Conservation (phyloP, 352 stramenopile species). For the Pythium dissimile region DNA sequence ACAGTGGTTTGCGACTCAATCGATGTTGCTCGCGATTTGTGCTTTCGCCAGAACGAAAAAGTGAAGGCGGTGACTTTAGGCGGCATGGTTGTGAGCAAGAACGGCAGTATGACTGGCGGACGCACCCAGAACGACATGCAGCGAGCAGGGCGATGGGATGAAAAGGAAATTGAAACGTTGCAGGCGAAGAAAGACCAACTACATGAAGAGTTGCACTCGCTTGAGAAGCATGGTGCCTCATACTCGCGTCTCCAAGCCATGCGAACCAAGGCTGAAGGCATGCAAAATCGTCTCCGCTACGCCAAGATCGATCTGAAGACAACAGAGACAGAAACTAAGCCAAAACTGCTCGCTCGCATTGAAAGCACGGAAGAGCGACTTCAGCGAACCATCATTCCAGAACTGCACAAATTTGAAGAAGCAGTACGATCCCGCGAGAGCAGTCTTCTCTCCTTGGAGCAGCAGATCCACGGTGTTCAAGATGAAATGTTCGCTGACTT, state of each 20-base stretch:
- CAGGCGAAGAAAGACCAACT: conserved; percentile 85
- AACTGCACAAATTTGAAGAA: conserved; percentile 60
- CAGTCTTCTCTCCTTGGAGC: conserved; percentile 43
- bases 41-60: conserved; percentile 79
- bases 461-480: conserved; percentile 69
- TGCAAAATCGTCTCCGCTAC: conserved; percentile 70
- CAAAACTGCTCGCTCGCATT: conserved; percentile 61
- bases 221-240: conserved; percentile 68
- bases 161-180: conserved; percentile 88
- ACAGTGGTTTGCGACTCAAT: conserved; percentile 96
- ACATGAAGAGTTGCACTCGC: conserved; percentile 51
- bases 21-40: conserved; percentile 87
- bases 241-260: conserved; percentile 65
- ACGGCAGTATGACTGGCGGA: conserved; percentile 97
- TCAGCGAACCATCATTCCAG: conserved; percentile 46
- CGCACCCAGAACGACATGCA: conserved; percentile 82
- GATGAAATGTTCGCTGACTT: conserved; percentile 87
- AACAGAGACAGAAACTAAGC: conserved; percentile 67
- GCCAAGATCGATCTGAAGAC: conserved; percentile 71
- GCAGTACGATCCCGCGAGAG: conserved; percentile 41
- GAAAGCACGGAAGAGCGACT: conserved; percentile 51
- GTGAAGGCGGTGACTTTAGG: conserved; percentile 91
- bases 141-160: conserved; percentile 89
- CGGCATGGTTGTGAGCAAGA: conserved; percentile 97
- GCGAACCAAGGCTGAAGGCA: conserved; percentile 62